phyloP scores from a whole-genome alignment of 2,329 filamentous ascomycete genomes.

The Grosmannia penicillata region DNA sequence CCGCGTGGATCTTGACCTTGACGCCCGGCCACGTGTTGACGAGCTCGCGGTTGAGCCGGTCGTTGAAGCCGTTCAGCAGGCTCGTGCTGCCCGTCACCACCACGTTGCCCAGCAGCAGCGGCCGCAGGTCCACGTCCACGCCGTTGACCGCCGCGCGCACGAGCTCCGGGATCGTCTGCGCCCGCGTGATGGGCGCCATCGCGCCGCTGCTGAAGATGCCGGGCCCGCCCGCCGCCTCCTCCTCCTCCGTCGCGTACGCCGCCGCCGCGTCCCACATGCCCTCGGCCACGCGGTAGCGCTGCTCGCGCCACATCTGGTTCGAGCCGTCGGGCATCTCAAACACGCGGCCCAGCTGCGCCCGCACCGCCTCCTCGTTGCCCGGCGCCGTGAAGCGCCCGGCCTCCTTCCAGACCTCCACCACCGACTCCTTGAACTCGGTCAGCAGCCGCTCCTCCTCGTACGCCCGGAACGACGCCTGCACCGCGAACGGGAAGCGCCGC shows the following conservation, averaged over 20 bases:
- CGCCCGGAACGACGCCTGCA: conserved; percentile 56
- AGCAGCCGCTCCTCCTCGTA: conserved; percentile 88
- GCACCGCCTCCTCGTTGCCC: conserved; percentile 65
- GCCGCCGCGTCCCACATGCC: conserved; percentile 81
- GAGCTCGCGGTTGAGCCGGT: conserved; percentile 77
- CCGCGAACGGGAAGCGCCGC: conserved; percentile 49
- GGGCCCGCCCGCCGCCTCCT: conserved; percentile 8
- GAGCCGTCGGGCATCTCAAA: conserved; percentile 97
- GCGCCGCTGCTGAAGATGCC: neutral
- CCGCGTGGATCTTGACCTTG: conserved; percentile 76
- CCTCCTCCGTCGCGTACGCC: conserved; percentile 33
- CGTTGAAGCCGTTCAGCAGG: conserved; percentile 80
- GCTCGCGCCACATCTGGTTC: conserved; percentile 86
- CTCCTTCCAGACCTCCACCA: conserved; percentile 85
- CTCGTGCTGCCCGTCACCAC: conserved; percentile 84
- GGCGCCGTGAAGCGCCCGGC: conserved; percentile 49
- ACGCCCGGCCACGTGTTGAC: conserved; percentile 68
- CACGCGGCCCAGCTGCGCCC: conserved; percentile 60
- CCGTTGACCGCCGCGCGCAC: conserved; percentile 63
- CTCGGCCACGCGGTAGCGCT: conserved; percentile 76
- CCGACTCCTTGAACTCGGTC: conserved; percentile 94
- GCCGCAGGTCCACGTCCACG: conserved; percentile 79
- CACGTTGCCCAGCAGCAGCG: conserved; percentile 72
- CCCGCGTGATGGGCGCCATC: conserved; percentile 18
- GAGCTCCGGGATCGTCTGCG: conserved; percentile 70